These are phyloP conservation scores for Ormosia semicastrata DNA, from an alignment of 306 rosid genomes.

Conservation along the genomic window DNA sequence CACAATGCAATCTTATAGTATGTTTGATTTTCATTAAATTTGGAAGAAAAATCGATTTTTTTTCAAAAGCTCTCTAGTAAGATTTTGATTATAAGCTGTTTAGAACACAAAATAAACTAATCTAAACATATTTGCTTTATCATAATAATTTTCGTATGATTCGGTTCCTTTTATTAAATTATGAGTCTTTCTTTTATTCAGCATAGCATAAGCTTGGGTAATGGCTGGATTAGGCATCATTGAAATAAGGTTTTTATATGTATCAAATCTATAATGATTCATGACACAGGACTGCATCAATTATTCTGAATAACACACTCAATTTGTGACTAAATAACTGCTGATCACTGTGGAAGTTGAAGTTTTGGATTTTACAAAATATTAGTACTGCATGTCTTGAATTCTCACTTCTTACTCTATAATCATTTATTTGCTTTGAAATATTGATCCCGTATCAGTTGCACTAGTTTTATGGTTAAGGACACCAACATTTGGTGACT, in stretches of 20 bases:
- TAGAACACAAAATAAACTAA: not conserved
- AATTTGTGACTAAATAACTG: not conserved
- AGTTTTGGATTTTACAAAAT: not conserved
- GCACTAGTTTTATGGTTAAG: slow-evolving; percentile 16
- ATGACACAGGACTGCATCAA: not conserved
- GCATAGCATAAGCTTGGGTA: not conserved
- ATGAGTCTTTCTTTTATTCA: not conserved
- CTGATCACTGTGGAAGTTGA: not conserved
- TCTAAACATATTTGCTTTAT: not conserved
- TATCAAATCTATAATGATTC: not conserved
- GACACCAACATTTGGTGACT: slow-evolving; percentile 9
- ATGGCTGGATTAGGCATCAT: not conserved
- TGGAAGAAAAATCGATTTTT: not conserved
- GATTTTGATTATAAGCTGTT: too few relatives aligned
- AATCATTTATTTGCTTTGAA: not conserved
- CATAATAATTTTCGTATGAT: not conserved
- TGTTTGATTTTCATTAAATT: too few relatives aligned
- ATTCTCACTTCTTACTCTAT: not conserved
- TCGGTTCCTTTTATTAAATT: not conserved
- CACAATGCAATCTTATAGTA: not conserved
- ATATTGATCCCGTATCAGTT: not conserved
- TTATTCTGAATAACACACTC: not conserved
- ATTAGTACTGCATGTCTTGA: not conserved
- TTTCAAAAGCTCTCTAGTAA: not conserved
- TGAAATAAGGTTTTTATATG: not conserved